Base-by-base conservation (phyloP, 1,284 basidiomycete genomes). In the Anthracocystis panici-leucophaei region DNA sequence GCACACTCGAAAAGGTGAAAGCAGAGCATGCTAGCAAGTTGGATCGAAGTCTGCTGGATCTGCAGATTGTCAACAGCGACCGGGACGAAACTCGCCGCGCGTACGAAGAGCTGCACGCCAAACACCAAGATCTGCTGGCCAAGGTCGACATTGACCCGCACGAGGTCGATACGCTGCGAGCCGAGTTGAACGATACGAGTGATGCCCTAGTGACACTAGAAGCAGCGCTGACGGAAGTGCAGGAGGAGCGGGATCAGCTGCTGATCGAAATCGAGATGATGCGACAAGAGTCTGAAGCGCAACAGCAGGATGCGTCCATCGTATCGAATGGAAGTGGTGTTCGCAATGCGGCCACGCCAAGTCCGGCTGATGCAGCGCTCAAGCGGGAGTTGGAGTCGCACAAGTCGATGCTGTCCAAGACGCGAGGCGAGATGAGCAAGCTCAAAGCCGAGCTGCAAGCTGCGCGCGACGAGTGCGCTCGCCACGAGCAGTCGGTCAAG, bases 401-500 rank as follows among this genome's bases (percentile, higher is more conserved):
- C 84, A 91, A 91, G 42, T 90, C 90, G 18, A 87, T 90, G 49
- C 88, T 94, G 21, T 90, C 90, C 35, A 92, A 82, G 60, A 72
- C 68, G 20, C 61, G 70, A 23, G 68, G 65, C 18, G 80, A 80
- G 9, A 69, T 82, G 55, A 53, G 29, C 57, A 72, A 78, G 53
- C 71, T 71, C 65, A 80, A 91, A 86, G 91, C 93, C 78, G 92
- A 93, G 86, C 92, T 92, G 83, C 93, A 94, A 81, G 88, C 81
- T 14, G 87, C 94, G 21, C 90, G 91, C 65, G 87, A 88, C 12
- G 93, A 94, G 86, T 92, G 91, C 85, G 87, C 73, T 65, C 89
- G 88, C 53, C 79, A 78, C 33, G 79, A 79, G 50, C 69, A 71
- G 56, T 50, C 53, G 18, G 63, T 79, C 23, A 66, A 74, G 42